Evolutionary conservation across 345 rosid genomes (phyloP), one percentile per base, ranked within the genome.

Genomic region (Gynandropsis gynandra): DNA sequence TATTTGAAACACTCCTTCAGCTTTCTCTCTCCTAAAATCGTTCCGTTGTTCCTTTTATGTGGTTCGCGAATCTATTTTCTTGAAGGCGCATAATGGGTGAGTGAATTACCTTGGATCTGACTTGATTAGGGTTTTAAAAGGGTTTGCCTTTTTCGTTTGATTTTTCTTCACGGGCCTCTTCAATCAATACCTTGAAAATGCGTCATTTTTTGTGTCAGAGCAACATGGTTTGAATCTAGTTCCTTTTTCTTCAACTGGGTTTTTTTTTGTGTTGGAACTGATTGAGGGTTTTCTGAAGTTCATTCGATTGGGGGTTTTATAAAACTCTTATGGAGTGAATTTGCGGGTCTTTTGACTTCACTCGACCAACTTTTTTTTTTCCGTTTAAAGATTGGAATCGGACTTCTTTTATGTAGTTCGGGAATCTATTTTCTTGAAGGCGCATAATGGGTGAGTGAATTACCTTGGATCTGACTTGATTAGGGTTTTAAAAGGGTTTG

Each of bases 121-220:
- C 49, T 60, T 56, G 47, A 64, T 75, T 77, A 75, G 81, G 81
- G 83, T 56, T 73, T 52, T 55, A 39, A 43, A n/a, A 44, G 32
- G 35, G 10, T 53, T 57, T 37, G 36, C 61, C 11, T 42, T 58
- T 56, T 24, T 6, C n/a, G 31, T 59, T 61, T 44, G 12, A 20
- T 47, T 49, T 45, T 54, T 14, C 50, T 46, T 59, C 35, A 18
- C 6, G 0, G 16, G 18, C 1, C 16, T 16, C 14, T 27, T 41
- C 24, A 12, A 6, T n/a, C n/a, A n/a, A 54, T 42, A 38, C 4
- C 20, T 24, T 42, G 52, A 8, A 12, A 44, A 5, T 1, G 20
- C 17, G 14, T 21, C 36, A 8, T 50, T 10, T 40, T n/a, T 20
- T 10, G 29, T 16, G 13, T 56, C 21, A 18, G 19, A 45, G 9